Percentiles rank a stretch among this genome's conserved stretches.
Evolutionary conservation across 2,329 filamentous ascomycete species (phyloP).

Genomic region (Trichoderma arundinaceum): DNA sequence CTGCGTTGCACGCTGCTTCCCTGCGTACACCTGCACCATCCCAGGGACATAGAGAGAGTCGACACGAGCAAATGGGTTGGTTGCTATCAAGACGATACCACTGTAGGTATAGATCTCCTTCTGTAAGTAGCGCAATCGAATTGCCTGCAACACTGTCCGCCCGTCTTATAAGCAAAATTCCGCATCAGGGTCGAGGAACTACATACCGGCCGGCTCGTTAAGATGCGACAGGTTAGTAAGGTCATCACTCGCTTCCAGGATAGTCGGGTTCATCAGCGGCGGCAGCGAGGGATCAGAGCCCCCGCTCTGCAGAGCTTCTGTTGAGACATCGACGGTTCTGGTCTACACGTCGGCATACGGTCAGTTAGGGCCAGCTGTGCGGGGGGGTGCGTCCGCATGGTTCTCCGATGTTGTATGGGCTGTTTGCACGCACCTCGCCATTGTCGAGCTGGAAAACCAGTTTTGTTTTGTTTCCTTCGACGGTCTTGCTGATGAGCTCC

Average conservation of each 20-base stretch:
- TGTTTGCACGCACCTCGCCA: constrained; percentile 74
- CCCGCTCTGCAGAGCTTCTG: constrained; percentile 73
- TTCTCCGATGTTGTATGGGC: neutral
- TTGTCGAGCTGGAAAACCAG: constrained; percentile 89
- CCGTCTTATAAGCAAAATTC: constrained; percentile 36
- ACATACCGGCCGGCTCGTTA: constrained; percentile 92
- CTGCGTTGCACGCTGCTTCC: constrained; percentile 94
- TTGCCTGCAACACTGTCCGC: constrained; percentile 85
- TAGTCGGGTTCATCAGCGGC: constrained; percentile 95
- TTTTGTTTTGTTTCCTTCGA: constrained; percentile 84
- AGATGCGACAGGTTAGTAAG: constrained; percentile 96
- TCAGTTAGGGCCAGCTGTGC: constrained; percentile 28
- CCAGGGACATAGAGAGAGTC: constrained; percentile 98
- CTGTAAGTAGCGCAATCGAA: constrained; percentile 93
- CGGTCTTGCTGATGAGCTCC: constrained; percentile 84
- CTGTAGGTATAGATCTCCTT: constrained; percentile 99
- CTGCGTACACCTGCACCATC: constrained; percentile 99
- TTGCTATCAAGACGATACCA: constrained; percentile 97
- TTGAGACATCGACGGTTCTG: constrained; percentile 78
- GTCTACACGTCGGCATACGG: constrained; percentile 56
- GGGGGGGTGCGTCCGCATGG: neutral
- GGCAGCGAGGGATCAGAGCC: constrained; percentile 78
- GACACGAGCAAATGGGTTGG: constrained; percentile 95
- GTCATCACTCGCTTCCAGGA: constrained; percentile 98
- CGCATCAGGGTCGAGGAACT: constrained; percentile 17